Evolutionary conservation across 2,329 filamentous ascomycete species (phyloP).

Genomic region (Fusarium ramigenum): DNA sequence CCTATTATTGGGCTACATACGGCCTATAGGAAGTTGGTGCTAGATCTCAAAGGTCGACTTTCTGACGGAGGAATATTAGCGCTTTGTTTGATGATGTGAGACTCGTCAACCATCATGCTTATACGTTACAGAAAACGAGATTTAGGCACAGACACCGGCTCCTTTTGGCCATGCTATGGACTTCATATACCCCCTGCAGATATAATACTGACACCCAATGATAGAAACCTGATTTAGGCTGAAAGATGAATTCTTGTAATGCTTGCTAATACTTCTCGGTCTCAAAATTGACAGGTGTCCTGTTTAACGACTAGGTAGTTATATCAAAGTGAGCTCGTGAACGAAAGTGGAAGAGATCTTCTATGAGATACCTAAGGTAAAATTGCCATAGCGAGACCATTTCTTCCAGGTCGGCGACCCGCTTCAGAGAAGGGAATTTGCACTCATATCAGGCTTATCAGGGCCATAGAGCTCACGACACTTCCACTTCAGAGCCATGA

Average conservation of each 20-base stretch:
- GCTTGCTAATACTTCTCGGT: too few relatives aligned
- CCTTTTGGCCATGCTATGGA: accelerated
- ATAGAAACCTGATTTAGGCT: neutral
- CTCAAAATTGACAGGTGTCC: neutral
- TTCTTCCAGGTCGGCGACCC: neutral
- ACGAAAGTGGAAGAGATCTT: accelerated
- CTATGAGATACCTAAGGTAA: too few relatives aligned
- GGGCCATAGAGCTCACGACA: neutral
- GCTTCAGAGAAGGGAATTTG: neutral
- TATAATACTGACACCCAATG: neutral
- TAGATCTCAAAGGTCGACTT: accelerated
- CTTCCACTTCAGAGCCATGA: neutral
- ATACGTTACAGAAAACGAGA: neutral
- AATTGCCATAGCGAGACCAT: too few relatives aligned
- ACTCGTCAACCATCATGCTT: neutral
- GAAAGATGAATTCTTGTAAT: neutral
- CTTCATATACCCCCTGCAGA: accelerated
- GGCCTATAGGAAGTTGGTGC: neutral
- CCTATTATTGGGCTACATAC: neutral
- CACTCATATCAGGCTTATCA: neutral
- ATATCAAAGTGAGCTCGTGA: neutral
- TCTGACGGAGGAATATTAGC: neutral
- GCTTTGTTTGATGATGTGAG: neutral
- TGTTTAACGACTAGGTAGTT: too few relatives aligned
- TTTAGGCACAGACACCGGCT: accelerated